phyloP scores from a whole-genome alignment of 306 rosid genomes.

The Vigna unguiculata region DNA sequence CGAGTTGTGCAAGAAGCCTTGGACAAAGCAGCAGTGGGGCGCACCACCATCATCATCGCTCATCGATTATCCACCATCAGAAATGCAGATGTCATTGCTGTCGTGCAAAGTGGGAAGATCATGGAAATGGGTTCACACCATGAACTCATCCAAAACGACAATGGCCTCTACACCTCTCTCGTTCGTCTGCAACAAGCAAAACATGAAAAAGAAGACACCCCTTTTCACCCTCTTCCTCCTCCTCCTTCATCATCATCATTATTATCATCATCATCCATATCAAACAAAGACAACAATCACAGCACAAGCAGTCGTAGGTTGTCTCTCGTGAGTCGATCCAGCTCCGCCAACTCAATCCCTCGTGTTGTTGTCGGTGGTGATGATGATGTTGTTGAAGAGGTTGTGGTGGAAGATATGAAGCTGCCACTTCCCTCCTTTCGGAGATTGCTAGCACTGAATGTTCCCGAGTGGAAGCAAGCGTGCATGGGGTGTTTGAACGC shows the following conservation, averaged over 20 bases:
- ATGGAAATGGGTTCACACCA: conserved; percentile 77
- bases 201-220: conserved; percentile 42
- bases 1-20: conserved; percentile 88
- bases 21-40: conserved; percentile 75
- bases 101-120: conserved; percentile 70
- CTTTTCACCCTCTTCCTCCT: conserved; percentile 1
- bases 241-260: conserved; percentile 30
- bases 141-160: conserved; percentile 52
- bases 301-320: conserved; percentile 57
- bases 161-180: conserved; percentile 66
- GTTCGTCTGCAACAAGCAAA: conserved; percentile 71
- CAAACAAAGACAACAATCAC: conserved; percentile 47
- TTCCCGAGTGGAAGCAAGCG: conserved; percentile 89
- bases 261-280: not conserved
- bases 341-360: conserved; percentile 55
- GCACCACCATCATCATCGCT: conserved; percentile 87
- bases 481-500: conserved; percentile 70
- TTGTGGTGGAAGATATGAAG: conserved; percentile 25
- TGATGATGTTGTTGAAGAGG: not conserved
- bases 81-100: conserved; percentile 74
- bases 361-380: conserved; percentile 33
- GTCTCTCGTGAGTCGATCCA: conserved; percentile 57
- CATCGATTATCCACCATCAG: conserved; percentile 83
- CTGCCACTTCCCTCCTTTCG: conserved; percentile 67
- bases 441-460: conserved; percentile 68